phyloP scores from a whole-genome alignment of 2,329 filamentous ascomycete genomes.

The Basipetospora chlamydospora region DNA sequence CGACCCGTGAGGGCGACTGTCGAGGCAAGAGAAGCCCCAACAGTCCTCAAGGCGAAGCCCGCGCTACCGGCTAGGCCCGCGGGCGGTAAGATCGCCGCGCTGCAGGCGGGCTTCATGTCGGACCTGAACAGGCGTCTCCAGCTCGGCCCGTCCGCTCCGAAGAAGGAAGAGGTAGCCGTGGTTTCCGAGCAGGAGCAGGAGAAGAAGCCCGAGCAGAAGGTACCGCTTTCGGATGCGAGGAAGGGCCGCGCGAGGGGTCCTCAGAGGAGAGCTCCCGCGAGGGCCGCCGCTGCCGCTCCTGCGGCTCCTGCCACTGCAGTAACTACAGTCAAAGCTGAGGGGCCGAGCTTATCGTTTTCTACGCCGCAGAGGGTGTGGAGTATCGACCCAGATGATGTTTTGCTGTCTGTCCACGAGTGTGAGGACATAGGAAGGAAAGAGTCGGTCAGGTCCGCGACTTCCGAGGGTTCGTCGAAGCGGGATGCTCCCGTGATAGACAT shows the following conservation, averaged over 20 bases:
- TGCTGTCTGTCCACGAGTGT: conserved; percentile 22
- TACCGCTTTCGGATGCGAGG: conserved; percentile 72
- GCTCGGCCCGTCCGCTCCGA: conserved; percentile 66
- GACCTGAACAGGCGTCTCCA: conserved; percentile 84
- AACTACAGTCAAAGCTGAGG: no score
- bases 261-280: conserved; percentile 54
- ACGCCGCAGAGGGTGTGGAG: conserved; percentile 34
- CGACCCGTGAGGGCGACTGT: conserved; percentile 26
- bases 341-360: conserved; percentile 30
- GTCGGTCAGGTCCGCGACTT: background rate
- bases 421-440: background rate
- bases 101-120: conserved; percentile 84
- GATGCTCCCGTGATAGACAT: conserved; percentile 9
- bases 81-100: conserved; percentile 75
- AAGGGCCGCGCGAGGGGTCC: conserved; percentile 85
- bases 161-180: conserved; percentile 59
- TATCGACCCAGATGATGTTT: conserved; percentile 34
- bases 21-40: conserved; percentile 1
- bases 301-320: conserved; percentile 10
- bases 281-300: conserved; percentile 16
- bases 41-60: conserved; percentile 56
- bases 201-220: conserved; percentile 28
- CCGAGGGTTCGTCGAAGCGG: conserved; percentile 6
- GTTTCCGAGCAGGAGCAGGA: conserved; percentile 42
- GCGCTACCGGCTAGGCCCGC: conserved; percentile 49